Conservation (phyloP, 2,329 filamentous ascomycete genomes). For the Xylariaceae sp. region DNA sequence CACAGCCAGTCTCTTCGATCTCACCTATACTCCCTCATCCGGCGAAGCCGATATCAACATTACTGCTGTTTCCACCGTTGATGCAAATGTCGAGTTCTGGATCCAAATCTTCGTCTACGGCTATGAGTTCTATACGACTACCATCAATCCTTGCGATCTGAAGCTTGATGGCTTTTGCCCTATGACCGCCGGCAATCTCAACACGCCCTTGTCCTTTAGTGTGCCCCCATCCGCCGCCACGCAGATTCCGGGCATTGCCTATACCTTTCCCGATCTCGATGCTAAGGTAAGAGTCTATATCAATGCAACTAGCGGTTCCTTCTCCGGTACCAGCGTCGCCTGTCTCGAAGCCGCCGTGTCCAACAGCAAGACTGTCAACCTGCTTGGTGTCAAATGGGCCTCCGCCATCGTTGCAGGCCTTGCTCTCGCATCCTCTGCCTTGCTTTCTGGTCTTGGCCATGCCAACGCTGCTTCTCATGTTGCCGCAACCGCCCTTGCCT, state of each 20-base stretch:
- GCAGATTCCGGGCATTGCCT: constrained; percentile 77
- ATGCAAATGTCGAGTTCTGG: constrained; percentile 69
- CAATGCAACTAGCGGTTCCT: constrained; percentile 58
- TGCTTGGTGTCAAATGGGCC: constrained; percentile 83
- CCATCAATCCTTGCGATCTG: constrained; percentile 64
- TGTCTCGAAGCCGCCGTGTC: constrained; percentile 86
- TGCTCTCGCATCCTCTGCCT: constrained; percentile 76
- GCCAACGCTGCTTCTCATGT: constrained; percentile 93
- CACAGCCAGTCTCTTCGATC: constrained; percentile 75
- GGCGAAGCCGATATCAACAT: constrained; percentile 63
- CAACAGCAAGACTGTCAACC: constrained; percentile 88
- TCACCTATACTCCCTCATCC: constrained; percentile 65
- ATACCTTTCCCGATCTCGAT: constrained; percentile 86
- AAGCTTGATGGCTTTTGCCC: constrained; percentile 70
- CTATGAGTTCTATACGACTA: constrained; percentile 57
- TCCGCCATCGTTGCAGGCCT: constrained; percentile 84
- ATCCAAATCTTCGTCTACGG: constrained; percentile 71
- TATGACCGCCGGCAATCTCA: constrained; percentile 65
- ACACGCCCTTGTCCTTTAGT: constrained; percentile 56
- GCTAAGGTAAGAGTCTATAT: constrained; percentile 79
- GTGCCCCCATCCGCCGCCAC: constrained; percentile 53
- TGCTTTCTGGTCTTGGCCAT: constrained; percentile 86
- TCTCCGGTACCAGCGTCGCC: constrained; percentile 60
- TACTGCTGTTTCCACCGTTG: constrained; percentile 68
- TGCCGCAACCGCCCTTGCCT: constrained; percentile 86